Evolutionary conservation across 2,329 filamentous ascomycete species (phyloP), one percentile per base, ranked within the genome.

Genomic region (Botrytis sinoallii): DNA sequence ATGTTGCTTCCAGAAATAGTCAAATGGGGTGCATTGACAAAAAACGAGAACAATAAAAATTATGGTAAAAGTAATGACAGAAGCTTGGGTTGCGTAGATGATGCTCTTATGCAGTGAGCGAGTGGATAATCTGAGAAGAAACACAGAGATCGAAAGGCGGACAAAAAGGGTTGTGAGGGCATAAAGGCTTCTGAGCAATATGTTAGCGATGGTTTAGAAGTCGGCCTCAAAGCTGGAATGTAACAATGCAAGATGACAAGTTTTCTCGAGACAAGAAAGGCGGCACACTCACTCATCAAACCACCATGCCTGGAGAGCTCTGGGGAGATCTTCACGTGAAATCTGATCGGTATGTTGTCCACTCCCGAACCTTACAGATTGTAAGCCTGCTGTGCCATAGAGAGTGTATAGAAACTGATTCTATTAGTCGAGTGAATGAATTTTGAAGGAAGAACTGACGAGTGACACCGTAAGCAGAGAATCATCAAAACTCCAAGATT

Each of bases 11-110:
- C 87, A 89, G 78, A 88, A 89, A 68, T 83, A 84, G 4, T 81
- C 80, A 16, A 87, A 83, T 68, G 87, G 87, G n/a, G 79, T 80
- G 77, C 87, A 89, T 79, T 89, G 86, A 66, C 88, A 84, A 22
- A 85, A 81, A 46, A 87, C 81, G 65, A 88, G 79, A 75, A 88
- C 85, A 77, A 86, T 84, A 75, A 87, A 88, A 16, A 84, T 80
- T 1, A 84, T 76, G 5, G 86, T 85, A 66, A 86, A 83, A 8
- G 85, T 64, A 1, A 83, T 80, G 3, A 85, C 84, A 16, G 84
- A 79, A n/a, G 77, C 77, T 76, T 88, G 85, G n/a, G 87, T 81
- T 18, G 80, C 73, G 74, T 84, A 83, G 60, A 88, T 84, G 73
- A 85, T 83, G 77, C 81, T 81, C 55, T 83, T 81, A 72, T 88